Conservation (phyloP, 176 grass and related monocot species). For the Sorghum bicolor region Sorghum_bicolor_NCBIv3 NC_012874.2:2256501-2257000, state of each 20-base stretch:
- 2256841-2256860: slow-evolving; percentile 77
- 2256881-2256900: slow-evolving; percentile 62
- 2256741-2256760: not conserved
- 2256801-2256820: slow-evolving; percentile 72
- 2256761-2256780: not conserved
- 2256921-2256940: slow-evolving; percentile 31
- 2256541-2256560: not conserved
- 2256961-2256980: slow-evolving; percentile 26
- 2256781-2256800: not conserved
- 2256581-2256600: not conserved
- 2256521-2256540: no score
- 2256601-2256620: not conserved
- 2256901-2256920: slow-evolving; percentile 30
- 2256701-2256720: not conserved
- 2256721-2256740: not conserved
- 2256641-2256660: not conserved
- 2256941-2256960: slow-evolving; percentile 57
- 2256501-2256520: no score
- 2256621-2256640: not conserved
- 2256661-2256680: not conserved
- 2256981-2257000: slow-evolving; percentile 54
- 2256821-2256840: slow-evolving; percentile 90
- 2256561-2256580: not conserved
- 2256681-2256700: not conserved
- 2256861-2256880: slow-evolving; percentile 96